phyloP scores from a whole-genome alignment of 768 basidiomycete genomes.

The Nevesoporus exiguus region DNA sequence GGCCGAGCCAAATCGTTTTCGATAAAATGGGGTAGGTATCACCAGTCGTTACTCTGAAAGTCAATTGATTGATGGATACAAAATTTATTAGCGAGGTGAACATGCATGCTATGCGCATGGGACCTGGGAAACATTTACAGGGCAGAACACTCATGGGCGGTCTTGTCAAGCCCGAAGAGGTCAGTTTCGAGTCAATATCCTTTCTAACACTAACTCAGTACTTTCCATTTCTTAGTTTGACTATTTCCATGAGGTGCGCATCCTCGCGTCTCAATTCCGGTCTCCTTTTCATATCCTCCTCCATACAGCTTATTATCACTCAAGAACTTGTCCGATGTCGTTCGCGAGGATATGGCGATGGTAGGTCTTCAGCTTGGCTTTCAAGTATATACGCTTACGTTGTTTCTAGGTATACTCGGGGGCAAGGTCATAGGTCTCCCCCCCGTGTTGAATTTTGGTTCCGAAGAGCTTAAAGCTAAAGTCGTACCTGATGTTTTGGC shows the following conservation, averaged over 20 bases:
- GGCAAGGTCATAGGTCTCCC: constrained; percentile 70
- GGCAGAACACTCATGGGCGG: constrained; percentile 74
- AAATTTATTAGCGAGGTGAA: constrained; percentile 49
- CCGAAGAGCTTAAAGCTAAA: constrained; percentile 46
- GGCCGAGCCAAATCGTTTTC: constrained; percentile 71
- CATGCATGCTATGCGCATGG: constrained; percentile 87
- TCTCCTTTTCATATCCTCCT: neutral
- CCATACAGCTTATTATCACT: constrained; percentile 51
- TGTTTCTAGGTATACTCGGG: constrained; percentile 38
- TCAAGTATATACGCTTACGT: neutral
- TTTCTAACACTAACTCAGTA: constrained; percentile 1
- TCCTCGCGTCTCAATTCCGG: constrained; percentile 20
- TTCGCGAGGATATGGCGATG: constrained; percentile 67
- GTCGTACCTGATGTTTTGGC: constrained; percentile 49
- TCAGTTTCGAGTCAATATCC: constrained; percentile 24
- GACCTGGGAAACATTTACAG: constrained; percentile 83
- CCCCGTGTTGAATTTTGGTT: constrained; percentile 67
- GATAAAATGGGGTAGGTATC: constrained; percentile 72
- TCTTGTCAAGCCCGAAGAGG: constrained; percentile 71
- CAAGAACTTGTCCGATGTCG: constrained; percentile 58
- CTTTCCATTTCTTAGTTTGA: constrained; percentile 44
- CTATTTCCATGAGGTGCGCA: constrained; percentile 67
- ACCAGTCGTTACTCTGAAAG: neutral
- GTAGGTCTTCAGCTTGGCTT: constrained; percentile 22
- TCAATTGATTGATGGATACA: neutral